Base-by-base conservation (phyloP, 148 eudicot species). In the Linanthus parryae region DNA sequence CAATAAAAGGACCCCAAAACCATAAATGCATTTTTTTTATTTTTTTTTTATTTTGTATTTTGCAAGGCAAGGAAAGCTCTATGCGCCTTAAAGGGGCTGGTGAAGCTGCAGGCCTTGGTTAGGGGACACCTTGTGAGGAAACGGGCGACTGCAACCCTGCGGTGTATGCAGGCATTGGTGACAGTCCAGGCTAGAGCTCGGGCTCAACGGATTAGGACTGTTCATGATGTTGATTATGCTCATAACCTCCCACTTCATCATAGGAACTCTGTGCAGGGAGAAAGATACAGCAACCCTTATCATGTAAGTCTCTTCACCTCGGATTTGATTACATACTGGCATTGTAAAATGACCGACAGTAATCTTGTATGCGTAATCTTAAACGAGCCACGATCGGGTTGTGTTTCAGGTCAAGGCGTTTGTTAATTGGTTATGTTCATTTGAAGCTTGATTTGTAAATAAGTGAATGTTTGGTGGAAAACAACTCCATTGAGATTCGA, bases 91-190 rank as follows among this genome's bases (percentile, higher is more conserved):
- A 83, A 74, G 59, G 96, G 96, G 54, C 57, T 88, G 42, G 96
- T 88, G 72, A 88, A 88, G 80, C 63, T 88, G 54, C 96, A 88
- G 52, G 96, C 96, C 27, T 56, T 88, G 52, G 96, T 78, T 10
- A 81, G 96, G 56, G 96, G 96, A 24, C 92, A 88, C 39, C 57
- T 88, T 56, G 92, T 88, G 26, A 62, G 96, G 27, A 88, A 88
- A 44, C 96, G 81, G 39, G 92, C 96, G 17, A 74, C 88, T 0
- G 79, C 78, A 0, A 88, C 96, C 14, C 85, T 88, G 20, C 67
- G 88, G 62, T 84, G 92, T 54, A 88, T 88, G 88, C 92, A 88
- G 42, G 85, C 96, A 20, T 47, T 88, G 58, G 73, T 81, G 34
- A 75, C 79, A 0, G 96, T 73, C 27, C 96, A 88, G 53, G 83